Conservation (phyloP, 305 asterid genomes). For the Fraxinus baroniana region DNA sequence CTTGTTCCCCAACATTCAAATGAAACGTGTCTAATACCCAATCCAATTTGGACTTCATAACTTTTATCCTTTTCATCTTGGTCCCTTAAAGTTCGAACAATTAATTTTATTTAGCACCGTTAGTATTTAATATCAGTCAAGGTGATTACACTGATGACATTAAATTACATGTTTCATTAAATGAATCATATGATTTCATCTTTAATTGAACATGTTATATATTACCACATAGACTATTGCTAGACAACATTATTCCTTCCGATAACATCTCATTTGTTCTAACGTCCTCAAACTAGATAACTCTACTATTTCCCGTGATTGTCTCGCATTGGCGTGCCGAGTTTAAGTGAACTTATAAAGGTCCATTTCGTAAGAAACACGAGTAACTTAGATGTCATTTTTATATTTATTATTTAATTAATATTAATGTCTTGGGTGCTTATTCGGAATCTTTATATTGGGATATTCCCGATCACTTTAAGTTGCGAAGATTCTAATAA, state of each 20-base stretch:
- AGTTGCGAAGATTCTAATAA: background rate
- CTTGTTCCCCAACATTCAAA: background rate
- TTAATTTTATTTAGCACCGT: too few relatives aligned
- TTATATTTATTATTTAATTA: background rate
- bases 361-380: background rate
- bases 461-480: background rate
- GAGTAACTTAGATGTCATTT: too few relatives aligned
- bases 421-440: background rate
- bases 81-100: constrained; percentile 35
- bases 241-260: background rate
- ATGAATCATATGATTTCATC: too few relatives aligned
- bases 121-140: too few relatives aligned
- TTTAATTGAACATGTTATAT: too few relatives aligned
- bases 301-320: background rate
- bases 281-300: background rate
- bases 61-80: constrained; percentile 10
- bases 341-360: background rate
- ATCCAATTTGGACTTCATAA: background rate
- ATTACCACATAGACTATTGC: too few relatives aligned
- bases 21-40: constrained; percentile 23
- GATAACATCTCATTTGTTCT: background rate
- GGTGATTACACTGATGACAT: too few relatives aligned
- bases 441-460: background rate
- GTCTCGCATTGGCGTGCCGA: background rate
- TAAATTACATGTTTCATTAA: too few relatives aligned